Base-by-base conservation (phyloP, 169 alveolate species). In the Plasmodium knowlesi region DNA sequence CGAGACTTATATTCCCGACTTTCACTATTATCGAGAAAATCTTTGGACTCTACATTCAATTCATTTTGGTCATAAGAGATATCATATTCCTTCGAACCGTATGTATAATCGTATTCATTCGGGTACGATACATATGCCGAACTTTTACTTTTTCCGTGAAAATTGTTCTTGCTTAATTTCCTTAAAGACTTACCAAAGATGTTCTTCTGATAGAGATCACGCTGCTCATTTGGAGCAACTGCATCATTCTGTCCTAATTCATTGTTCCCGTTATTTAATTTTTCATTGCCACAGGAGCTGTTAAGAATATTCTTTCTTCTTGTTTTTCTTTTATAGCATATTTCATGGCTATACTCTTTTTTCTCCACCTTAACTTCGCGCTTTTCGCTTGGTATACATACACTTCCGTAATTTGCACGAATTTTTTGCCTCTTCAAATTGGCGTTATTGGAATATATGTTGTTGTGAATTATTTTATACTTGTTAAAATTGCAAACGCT, bases 371-470 rank as follows among this genome's bases (percentile, higher is more conserved):
- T 71, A 67, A 67, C 53, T 41, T 83, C 92, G 34, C 32, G 34
- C 30, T 83, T 71, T 83, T 37, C 83, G 16, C 53, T 71, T 32
- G 82, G 54, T 71, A 39, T 71, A 71, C 76, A 83, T 39, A 22
- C 28, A 71, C 32, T 39, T 41, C 22, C 57, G 76, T 25, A 67
- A 34, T 74, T 53, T 12, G 57, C 82, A 53, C 41, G 39, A 53
- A 86, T 25, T 53, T 53, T 86, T 86, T 50, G 79, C 61, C 86
- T 86, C 61, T 86, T 76, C 28, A 46, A 28, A 53, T 86, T 86
- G 25, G 93, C 93, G 80, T 86, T 86, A 57, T 73, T 86, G 8
- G 93, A 86, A 78, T 86, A 86, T 86, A 86, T 86, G 43, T 86
- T 86, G 67, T 86, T 86, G 61, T 86, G 73, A 39, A 86, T 74